Base-by-base conservation (phyloP, 148 eudicot genomes). In the Fallopia convolvulus region DNA sequence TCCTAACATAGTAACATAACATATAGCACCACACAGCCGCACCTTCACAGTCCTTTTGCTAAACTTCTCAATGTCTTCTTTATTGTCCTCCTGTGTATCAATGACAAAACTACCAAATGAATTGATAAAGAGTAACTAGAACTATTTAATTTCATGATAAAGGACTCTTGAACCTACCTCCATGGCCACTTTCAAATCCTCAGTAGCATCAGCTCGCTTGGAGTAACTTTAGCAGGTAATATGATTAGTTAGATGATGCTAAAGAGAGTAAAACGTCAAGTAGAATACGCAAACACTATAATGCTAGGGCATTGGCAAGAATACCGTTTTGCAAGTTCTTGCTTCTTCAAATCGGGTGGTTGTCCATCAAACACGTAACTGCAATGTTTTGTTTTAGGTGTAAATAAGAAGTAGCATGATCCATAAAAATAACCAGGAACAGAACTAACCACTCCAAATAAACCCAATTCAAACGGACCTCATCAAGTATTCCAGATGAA, bases 281-380 rank as follows among this genome's bases (percentile, higher is more conserved):
- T 30, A 65, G 39, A 33, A 68, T 53, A 48, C 70, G 40, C 76
- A 40, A 20, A 58, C 36, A 21, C 20, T 68, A 36, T 14, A 33
- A 68, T 39, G 40, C 70, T 65, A 12, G 68, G 14, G 72, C n/a
- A 32, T 46, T 68, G 21, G 72, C n/a, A 68, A 68, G 44, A 33
- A 68, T 90, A 96, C 99, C 99, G 94, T 83, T 93, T 93, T 20
- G 98, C 98, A 88, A 96, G 97, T 87, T 96, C 99, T 89, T 96
- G 93, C 75, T 90, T 91, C 90, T 96, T 96, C 88, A 96, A 82
- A 75, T 91, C 98, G 30, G 99, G 99, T 56, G 99, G 99, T 83
- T 88, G 77, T 20, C 99, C 99, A 83, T 96, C 99, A 76, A 96
- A 96, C 63, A 96, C 99, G 78, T 96, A 96, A 20, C 99, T 96